A percentile compares a stretch with the other conserved stretches of the same genome.
These are phyloP conservation scores for Citeromyces matritensis DNA, from an alignment of 805 yeast genomes.

Conservation along the genomic window DNA sequence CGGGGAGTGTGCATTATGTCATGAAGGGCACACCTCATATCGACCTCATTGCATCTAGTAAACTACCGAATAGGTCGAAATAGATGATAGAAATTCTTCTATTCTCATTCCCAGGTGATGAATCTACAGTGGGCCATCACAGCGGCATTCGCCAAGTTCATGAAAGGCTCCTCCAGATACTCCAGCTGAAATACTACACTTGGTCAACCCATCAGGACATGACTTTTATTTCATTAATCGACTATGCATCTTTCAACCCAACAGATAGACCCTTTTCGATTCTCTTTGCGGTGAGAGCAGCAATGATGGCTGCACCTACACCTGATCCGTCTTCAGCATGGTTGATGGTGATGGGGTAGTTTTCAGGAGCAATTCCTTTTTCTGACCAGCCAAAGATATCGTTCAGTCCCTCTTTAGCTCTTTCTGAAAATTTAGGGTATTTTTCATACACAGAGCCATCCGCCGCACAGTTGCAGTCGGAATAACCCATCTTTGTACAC, in stretches of 20 bases:
- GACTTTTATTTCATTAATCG: not conserved
- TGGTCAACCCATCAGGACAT: no score
- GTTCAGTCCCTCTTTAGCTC: slow-evolving; percentile 84
- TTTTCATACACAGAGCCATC: slow-evolving; percentile 93
- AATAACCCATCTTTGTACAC: slow-evolving; percentile 74
- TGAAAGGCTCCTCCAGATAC: no score
- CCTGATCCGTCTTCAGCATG: slow-evolving; percentile 98
- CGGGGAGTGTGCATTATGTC: no score
- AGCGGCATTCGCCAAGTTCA: no score
- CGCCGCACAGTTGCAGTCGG: slow-evolving; percentile 82
- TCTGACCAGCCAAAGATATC: slow-evolving; percentile 81
- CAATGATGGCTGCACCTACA: slow-evolving; percentile 97
- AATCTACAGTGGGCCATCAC: no score
- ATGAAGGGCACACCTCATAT: no score
- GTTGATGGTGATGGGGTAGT: slow-evolving; percentile 73
- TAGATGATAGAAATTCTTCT: no score
- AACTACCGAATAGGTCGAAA: no score
- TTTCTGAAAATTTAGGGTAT: slow-evolving; percentile 86
- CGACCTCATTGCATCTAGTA: no score
- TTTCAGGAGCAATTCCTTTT: slow-evolving; percentile 17
- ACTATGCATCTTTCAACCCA: slow-evolving; percentile 19
- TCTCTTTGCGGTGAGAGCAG: slow-evolving; percentile 83
- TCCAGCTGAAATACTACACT: no score
- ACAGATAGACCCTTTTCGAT: slow-evolving; percentile 54
- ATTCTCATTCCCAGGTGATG: no score